Evolutionary conservation across 805 yeast species (phyloP), one percentile per base, ranked within the genome.

Genomic region (Lipomyces starkeyi): DNA sequence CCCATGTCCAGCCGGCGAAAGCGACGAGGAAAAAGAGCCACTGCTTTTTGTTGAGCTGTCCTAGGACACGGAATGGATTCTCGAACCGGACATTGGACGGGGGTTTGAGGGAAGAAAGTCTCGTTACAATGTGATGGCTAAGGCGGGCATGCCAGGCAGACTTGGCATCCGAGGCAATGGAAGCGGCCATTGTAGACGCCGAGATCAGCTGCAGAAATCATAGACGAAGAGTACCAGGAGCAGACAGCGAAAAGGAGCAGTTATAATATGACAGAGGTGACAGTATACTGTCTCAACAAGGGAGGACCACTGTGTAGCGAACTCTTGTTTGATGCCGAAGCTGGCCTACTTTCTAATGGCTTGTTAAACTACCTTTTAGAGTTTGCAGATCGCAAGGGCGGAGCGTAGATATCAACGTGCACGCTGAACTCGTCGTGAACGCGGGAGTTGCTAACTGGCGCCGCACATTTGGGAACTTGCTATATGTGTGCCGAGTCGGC

Each of bases 1-100:
- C 93, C 83, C 88, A 82, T 2, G 89, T 82, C 93, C 93, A 89
- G 43, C 87, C 90, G 43, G 79, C 76, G 72, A 86, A 85, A 1
- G 90, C 91, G 74, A 87, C 81, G 29, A 82, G 73, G 74, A 88
- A 87, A 67, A 84, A 85, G 67, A 83, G 81, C 91, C 92, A 88
- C 73, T 88, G 89, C 67, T 77, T 81, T 64, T 81, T 76, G 49
- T 81, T 82, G 74, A 90, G 81, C 70, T 77, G 76, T 11, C 77
- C 76, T 32, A 89, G 79, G 34, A 86, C 85, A 1, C 87, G 87
- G 68, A 91, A 76, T 1, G 96, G 96, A 76, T 91, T 90, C 49
- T 27, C 59, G 60, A 63, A 67, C 17, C 70, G 71, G 17, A 43
- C 40, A 55, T 66, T 70, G 53, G 71, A 71, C 2, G 74, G 76